phyloP scores from a whole-genome alignment of 1,139 yeast genomes.

The Protomyces inundatus region DNA sequence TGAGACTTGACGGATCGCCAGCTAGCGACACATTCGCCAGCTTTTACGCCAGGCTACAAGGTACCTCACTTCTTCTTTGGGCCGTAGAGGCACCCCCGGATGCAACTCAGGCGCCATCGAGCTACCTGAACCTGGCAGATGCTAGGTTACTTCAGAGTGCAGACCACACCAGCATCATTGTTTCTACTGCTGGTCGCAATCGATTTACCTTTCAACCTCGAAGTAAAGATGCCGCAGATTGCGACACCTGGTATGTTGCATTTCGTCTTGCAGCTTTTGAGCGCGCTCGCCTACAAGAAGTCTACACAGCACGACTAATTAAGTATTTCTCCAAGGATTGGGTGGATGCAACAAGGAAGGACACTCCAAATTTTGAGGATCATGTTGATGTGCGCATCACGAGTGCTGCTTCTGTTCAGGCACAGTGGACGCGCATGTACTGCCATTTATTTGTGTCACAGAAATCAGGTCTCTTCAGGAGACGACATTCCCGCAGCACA shows the following conservation, averaged over 20 bases:
- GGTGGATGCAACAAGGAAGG: not conserved
- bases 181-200: conserved; percentile 14
- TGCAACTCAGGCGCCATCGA: not conserved
- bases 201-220: not conserved
- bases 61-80: not conserved
- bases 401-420: conserved; percentile 7
- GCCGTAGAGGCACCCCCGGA: not conserved
- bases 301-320: conserved; percentile 9
- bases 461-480: not conserved
- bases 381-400: conserved; percentile 9
- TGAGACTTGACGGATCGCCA: not conserved
- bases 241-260: conserved; percentile 3
- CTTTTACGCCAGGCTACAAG: not conserved
- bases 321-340: not conserved
- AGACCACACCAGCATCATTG: not conserved
- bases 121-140: conserved; percentile 10
- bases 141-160: not conserved
- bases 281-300: conserved; percentile 17
- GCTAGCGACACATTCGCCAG: not conserved
- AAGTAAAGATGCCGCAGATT: not conserved
- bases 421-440: conserved; percentile 21
- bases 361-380: not conserved
- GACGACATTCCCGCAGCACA: not conserved
- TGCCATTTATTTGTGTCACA: not conserved
- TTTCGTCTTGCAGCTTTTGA: conserved; percentile 8